Evolutionary conservation across 192 early-diverging fungal genomes (phyloP).

Genomic region (Podila horticola): DNA sequence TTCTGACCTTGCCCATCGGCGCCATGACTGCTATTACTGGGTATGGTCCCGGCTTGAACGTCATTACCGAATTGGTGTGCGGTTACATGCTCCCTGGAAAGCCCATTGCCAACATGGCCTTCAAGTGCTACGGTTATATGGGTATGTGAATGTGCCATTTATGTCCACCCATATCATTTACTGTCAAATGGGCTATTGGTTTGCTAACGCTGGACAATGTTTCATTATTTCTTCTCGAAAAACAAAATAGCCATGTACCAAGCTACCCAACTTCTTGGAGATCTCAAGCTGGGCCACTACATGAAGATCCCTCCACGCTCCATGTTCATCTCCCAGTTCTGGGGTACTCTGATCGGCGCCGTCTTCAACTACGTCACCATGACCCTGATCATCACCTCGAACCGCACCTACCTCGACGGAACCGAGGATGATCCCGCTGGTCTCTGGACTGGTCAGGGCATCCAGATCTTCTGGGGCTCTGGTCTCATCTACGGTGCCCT

Average conservation of each 20-base stretch:
- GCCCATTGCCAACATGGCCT: slow-evolving; percentile 57
- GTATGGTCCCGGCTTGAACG: slow-evolving; percentile 55
- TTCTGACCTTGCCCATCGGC: slow-evolving; percentile 62
- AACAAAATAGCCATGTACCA: slow-evolving; percentile 67
- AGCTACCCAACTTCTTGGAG: slow-evolving; percentile 71
- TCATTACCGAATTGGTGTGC: slow-evolving; percentile 65
- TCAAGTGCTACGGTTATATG: slow-evolving; percentile 62
- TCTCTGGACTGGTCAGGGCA: slow-evolving; percentile 54
- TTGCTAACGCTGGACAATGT: no score
- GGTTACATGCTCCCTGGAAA: slow-evolving; percentile 65
- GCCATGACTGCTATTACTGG: slow-evolving; percentile 63
- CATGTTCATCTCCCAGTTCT: slow-evolving; percentile 68
- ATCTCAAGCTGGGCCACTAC: slow-evolving; percentile 80
- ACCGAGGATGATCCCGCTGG: slow-evolving; percentile 42
- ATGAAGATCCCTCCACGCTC: slow-evolving; percentile 73
- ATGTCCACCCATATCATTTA: no score
- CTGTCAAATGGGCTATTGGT: no score
- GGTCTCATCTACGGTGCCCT: slow-evolving; percentile 78
- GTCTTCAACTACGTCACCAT: slow-evolving; percentile 53
- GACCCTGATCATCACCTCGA: slow-evolving; percentile 28
- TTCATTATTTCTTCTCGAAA: no score
- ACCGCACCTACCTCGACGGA: slow-evolving; percentile 26
- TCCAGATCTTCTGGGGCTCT: slow-evolving; percentile 63
- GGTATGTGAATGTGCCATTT: slow-evolving; percentile 11
- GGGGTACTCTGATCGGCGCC: slow-evolving; percentile 60